Evolutionary conservation across 352 stramenopile genomes (phyloP).

Genomic region (Globisporangium irregulare): DNA sequence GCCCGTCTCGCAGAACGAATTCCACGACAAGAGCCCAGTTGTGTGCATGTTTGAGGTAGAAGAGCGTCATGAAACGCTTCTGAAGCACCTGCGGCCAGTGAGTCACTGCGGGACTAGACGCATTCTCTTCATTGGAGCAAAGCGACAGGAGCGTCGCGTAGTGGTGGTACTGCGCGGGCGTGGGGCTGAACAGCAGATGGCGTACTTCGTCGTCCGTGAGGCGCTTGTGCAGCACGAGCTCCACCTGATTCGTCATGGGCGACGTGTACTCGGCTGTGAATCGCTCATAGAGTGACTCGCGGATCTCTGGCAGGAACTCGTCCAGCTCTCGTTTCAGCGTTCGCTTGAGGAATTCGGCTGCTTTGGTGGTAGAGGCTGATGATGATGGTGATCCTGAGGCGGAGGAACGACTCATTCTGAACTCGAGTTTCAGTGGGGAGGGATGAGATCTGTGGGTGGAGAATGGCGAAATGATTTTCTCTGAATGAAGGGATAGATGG

Average conservation of each 20-base stretch:
- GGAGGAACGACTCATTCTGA: neutral
- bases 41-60: constrained; percentile 39
- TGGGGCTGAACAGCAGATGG: constrained; percentile 33
- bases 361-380: neutral
- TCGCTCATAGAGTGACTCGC: constrained; percentile 20
- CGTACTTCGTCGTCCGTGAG: constrained; percentile 38
- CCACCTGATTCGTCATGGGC: constrained; percentile 27
- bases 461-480: neutral
- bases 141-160: constrained; percentile 29
- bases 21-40: constrained; percentile 34
- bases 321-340: constrained; percentile 19
- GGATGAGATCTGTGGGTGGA: neutral
- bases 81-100: constrained; percentile 15
- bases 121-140: neutral
- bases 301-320: constrained; percentile 25
- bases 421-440: neutral
- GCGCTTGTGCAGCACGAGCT: constrained; percentile 34
- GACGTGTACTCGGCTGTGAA: constrained; percentile 26
- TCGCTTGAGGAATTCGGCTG: neutral
- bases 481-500: neutral
- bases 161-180: constrained; percentile 20
- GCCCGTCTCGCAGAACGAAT: constrained; percentile 29
- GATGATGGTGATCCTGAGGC: neutral
- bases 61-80: constrained; percentile 38
- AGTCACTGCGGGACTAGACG: too few species aligned